Base-by-base conservation (phyloP, 2,329 filamentous ascomycete genomes). In the Mariannaea sp. region DNA sequence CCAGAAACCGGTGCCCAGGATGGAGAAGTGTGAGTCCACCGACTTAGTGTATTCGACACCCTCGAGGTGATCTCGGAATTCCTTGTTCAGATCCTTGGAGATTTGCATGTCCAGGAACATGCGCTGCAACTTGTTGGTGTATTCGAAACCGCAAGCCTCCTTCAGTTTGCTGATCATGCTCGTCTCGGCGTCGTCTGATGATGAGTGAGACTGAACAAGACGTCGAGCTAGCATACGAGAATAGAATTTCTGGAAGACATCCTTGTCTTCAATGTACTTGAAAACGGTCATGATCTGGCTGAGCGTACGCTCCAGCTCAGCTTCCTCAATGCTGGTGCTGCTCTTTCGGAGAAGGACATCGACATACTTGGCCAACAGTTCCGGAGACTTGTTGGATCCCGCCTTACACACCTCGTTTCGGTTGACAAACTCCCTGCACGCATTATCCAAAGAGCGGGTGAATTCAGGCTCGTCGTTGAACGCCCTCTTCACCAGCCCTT, bases 91-190 rank as follows among this genome's bases (percentile, higher is more conserved):
- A 74, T 99, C 94, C 75, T 97, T 97, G 59, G 93, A 97, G 44
- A 96, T 96, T 72, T 99, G 94, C 80, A 99, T 97, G 70, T 99
- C 94, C 72, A 97, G 93, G 83, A 97, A 99, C 94, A 99, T 99
- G 69, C 95, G 91, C 77, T 97, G 93, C 39, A 99, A 83, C 78
- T 97, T 97, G 80, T 97, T 99, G 64, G 94, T 99, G 75, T 99
- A 99, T 73, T 99, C 94, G 65, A 97, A 99, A 66, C 94, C 94
- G 69, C 94, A 97, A 0, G 94, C 93, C 70, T 99, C 94, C 78
- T 99, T 99, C 62, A 99, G 80, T 77, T 97, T 99, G 78, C 90
- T 92, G 73, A 99, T 99, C 94, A 99, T 99, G 76, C 91, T 97
- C 0, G 92, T 97, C 78, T 99, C 94, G 1, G 94, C 93, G 74